Conservation (phyloP, 2,329 filamentous ascomycete genomes). For the Lecanoromycetidae sp. region DNA sequence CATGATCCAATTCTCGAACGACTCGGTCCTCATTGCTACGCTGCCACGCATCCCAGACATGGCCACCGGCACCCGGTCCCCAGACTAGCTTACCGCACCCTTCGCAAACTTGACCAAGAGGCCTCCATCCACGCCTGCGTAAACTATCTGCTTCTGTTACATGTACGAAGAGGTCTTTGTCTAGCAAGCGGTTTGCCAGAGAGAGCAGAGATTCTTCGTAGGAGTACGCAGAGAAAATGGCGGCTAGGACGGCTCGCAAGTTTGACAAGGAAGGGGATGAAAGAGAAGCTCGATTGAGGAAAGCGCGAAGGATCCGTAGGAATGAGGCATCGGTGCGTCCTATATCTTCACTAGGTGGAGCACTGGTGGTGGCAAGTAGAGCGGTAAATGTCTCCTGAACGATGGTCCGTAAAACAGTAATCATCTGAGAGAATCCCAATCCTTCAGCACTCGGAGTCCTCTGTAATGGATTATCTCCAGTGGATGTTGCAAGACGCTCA, state of each 20-base stretch:
- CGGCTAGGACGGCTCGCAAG: slow-evolving; percentile 68
- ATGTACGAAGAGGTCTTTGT: slow-evolving; percentile 76
- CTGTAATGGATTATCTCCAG: slow-evolving; percentile 6
- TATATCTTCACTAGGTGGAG: slow-evolving; percentile 20
- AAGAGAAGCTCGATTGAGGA: slow-evolving; percentile 68
- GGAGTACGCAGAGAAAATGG: slow-evolving; percentile 88
- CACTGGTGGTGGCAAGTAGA: slow-evolving; percentile 63
- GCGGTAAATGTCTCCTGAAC: slow-evolving; percentile 89
- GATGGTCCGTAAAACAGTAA: slow-evolving; percentile 57
- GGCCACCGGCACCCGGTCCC: slow-evolving; percentile 71
- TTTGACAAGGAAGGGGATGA: slow-evolving; percentile 79
- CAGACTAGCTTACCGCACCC: slow-evolving; percentile 71
- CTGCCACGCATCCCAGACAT: slow-evolving; percentile 75
- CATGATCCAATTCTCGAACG: slow-evolving; percentile 9
- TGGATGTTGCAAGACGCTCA: slow-evolving; percentile 21
- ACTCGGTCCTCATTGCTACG: slow-evolving; percentile 34
- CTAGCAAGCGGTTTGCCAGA: slow-evolving; percentile 74
- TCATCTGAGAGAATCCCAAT: slow-evolving; percentile 37
- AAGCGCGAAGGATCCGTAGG: slow-evolving; percentile 75
- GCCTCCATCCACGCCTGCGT: slow-evolving; percentile 78
- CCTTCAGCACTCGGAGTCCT: neutral
- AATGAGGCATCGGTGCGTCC: slow-evolving; percentile 56
- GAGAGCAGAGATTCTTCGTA: slow-evolving; percentile 85
- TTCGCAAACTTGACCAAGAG: slow-evolving; percentile 76
- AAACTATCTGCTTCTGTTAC: slow-evolving; percentile 63